Conservation (phyloP, 208 protist genomes). For the Trypanosomatidae sp. region DNA sequence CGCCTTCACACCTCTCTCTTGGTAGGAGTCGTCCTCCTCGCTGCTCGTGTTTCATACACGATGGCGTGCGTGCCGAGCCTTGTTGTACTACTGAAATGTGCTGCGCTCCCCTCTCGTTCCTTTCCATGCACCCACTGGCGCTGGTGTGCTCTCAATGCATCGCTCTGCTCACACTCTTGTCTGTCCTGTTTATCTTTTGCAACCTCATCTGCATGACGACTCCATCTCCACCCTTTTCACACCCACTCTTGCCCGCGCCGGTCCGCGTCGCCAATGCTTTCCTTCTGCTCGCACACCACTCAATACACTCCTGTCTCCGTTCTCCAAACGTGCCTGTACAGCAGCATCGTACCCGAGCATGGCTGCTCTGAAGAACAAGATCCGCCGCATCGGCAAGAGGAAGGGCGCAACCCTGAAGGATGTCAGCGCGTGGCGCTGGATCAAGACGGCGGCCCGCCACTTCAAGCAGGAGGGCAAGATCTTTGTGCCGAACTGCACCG, state of each 20-base stretch:
- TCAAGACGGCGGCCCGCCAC: constrained; percentile 93
- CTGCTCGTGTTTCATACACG: background rate
- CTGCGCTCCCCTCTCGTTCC: background rate
- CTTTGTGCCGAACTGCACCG: constrained; percentile 95
- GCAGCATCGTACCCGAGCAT: constrained; percentile 19
- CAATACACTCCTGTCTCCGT: background rate
- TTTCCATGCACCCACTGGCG: background rate
- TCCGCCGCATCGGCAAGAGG: constrained; percentile 87
- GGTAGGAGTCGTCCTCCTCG: background rate
- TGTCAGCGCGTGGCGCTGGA: constrained; percentile 95
- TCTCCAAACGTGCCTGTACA: background rate
- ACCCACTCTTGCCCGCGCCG: background rate
- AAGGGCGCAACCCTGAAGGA: constrained; percentile 94
- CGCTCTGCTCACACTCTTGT: background rate
- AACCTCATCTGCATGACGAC: background rate
- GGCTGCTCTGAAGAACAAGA: constrained; percentile 69
- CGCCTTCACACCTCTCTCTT: background rate
- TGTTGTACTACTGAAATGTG: background rate
- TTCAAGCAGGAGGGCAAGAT: constrained; percentile 96
- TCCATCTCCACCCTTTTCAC: background rate
- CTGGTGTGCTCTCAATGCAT: background rate
- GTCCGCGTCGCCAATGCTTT: background rate
- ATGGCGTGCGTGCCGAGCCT: background rate
- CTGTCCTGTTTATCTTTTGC: background rate
- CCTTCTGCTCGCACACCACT: background rate